phyloP scores from a whole-genome alignment of 768 basidiomycete genomes.

The Psilocybe azurescens region DNA sequence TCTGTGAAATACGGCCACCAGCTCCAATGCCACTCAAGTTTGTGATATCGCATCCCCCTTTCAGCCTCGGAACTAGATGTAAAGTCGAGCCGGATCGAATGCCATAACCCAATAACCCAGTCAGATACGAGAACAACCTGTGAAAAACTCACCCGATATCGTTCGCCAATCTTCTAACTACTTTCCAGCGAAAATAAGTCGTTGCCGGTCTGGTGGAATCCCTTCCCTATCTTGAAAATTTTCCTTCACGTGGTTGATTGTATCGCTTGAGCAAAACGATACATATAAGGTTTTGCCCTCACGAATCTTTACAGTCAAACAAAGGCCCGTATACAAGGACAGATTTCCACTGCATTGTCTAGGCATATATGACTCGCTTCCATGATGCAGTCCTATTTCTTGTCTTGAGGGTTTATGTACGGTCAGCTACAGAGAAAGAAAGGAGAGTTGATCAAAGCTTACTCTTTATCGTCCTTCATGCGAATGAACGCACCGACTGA shows the following conservation, averaged over 20 bases:
- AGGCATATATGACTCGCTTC: no score
- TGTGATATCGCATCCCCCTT: slow-evolving; percentile 10
- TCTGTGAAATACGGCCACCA: slow-evolving; percentile 18
- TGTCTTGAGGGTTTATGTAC: no score
- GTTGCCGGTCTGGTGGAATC: slow-evolving; percentile 4
- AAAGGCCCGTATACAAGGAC: no score
- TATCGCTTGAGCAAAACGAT: not conserved
- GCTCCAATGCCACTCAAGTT: slow-evolving; percentile 11
- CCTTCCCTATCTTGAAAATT: not conserved
- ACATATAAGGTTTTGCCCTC: no score
- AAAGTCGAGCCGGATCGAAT: not conserved
- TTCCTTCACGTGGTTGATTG: not conserved
- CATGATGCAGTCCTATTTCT: no score
- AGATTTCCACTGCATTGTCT: no score
- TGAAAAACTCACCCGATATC: not conserved
- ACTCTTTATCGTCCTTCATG: no score
- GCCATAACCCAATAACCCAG: not conserved
- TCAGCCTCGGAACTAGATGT: slow-evolving; percentile 1
- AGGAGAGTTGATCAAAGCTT: no score
- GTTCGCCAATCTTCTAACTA: not conserved
- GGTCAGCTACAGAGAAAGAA: no score
- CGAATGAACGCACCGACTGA: not conserved
- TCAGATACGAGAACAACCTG: not conserved
- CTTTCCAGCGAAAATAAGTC: slow-evolving; percentile 5
- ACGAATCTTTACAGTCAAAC: no score